phyloP scores from a whole-genome alignment of 2,329 filamentous ascomycete genomes.

The Neonectria punicea region DNA sequence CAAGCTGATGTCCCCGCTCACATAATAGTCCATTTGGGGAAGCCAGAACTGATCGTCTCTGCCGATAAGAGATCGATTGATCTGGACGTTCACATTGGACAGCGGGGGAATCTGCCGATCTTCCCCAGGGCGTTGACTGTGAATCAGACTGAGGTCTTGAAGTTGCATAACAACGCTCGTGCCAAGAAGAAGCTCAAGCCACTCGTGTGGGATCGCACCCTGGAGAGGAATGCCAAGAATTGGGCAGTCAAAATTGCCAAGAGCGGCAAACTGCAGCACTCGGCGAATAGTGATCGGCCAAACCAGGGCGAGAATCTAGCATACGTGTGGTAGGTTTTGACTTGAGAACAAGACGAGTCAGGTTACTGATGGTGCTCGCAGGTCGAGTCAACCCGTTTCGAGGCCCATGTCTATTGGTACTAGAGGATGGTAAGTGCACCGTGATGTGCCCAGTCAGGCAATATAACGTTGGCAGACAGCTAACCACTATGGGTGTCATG shows the following conservation, averaged over 20 bases:
- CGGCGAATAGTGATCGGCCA: conserved; percentile 2
- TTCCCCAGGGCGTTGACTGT: conserved; percentile 25
- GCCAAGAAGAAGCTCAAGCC: conserved; percentile 27
- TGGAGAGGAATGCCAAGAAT: conserved; percentile 22
- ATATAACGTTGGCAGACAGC: background rate
- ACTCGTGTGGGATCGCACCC: conserved; percentile 29
- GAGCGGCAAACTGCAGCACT: conserved; percentile 29
- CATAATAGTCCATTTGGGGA: background rate
- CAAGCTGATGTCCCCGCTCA: background rate
- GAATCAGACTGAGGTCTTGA: conserved; percentile 29
- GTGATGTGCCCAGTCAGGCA: accelerated
- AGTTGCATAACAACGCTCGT: conserved; percentile 34
- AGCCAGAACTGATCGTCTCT: background rate
- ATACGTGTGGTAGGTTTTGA: conserved; percentile 24
- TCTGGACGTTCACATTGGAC: background rate
- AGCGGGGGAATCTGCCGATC: conserved; percentile 5
- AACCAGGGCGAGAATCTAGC: conserved; percentile 40
- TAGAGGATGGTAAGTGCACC: conserved; percentile 29
- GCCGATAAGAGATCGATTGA: background rate
- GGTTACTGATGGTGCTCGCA: too few relatives aligned
- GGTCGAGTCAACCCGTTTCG: conserved; percentile 18
- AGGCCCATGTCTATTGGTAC: conserved; percentile 30
- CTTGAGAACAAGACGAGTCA: background rate
- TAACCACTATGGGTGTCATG: too few relatives aligned
- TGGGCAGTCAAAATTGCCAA: conserved; percentile 35